Conservation (phyloP, 225 moss, liverwort and hornwort species). For the Climacium dendroides region DNA sequence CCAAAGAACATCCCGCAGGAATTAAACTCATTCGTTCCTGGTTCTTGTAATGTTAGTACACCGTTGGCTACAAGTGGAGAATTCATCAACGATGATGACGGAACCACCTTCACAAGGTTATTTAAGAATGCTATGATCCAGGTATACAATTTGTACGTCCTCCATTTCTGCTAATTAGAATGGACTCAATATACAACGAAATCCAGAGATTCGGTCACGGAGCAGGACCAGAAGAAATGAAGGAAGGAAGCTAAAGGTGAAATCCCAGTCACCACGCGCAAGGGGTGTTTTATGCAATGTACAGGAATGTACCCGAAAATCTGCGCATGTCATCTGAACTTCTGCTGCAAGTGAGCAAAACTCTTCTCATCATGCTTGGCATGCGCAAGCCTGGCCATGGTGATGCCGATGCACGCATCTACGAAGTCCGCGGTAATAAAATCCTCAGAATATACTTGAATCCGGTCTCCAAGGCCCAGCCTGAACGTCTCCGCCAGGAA, state of each 20-base stretch:
- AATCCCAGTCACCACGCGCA: not conserved
- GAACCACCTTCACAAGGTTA: not conserved
- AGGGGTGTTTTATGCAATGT: not conserved
- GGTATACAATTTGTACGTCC: not conserved
- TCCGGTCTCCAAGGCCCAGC: slow-evolving; percentile 26
- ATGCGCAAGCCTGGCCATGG: slow-evolving; percentile 7
- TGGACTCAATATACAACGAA: not conserved
- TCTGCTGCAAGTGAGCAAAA: not conserved
- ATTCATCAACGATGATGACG: not conserved
- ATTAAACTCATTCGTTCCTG: not conserved
- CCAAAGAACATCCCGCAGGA: not conserved
- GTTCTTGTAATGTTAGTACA: not conserved
- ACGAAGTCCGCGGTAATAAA: slow-evolving; percentile 69
- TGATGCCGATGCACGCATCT: slow-evolving; percentile 48
- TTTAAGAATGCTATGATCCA: not conserved
- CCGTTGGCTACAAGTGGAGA: not conserved
- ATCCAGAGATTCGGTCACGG: not conserved
- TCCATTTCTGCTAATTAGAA: not conserved
- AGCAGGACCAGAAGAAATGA: not conserved
- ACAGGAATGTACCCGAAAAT: not conserved
- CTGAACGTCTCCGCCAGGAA: slow-evolving; percentile 61
- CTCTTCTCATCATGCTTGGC: slow-evolving; percentile 1
- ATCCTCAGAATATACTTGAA: slow-evolving; percentile 69
- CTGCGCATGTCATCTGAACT: not conserved
- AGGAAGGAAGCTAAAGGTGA: not conserved